Evolutionary conservation across 2,329 filamentous ascomycete genomes (phyloP), one percentile per base, ranked within the genome.

Genomic region (Colletotrichum sojae): DNA sequence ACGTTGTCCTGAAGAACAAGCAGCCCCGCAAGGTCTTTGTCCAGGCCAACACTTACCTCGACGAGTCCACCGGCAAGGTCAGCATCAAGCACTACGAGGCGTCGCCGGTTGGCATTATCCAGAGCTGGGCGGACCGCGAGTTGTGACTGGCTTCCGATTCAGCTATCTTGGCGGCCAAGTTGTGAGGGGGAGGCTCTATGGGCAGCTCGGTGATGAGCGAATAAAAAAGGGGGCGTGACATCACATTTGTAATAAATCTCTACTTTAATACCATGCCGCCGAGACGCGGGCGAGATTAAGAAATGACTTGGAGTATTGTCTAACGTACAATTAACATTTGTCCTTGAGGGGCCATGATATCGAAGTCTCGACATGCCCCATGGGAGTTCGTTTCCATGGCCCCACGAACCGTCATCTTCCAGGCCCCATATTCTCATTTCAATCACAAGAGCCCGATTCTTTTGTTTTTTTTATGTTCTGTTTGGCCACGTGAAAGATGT

Each of bases 21-120:
- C 92, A 93, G 81, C 92, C 93, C n/a, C 84, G 92, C 69, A 95
- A 95, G 84, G 91, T 98, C 52, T 98, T 97, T 83, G 94, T 98
- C 62, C 95, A 98, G 83, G 94, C 94, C 69, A 98, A 97, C 80
- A 98, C 95, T 0, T 87, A 91, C 65, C 77, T 96, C 48, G 89
- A 92, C 71, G 86, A 89, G 78, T 82, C 86, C 13, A 89, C 87
- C 0, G 93, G 92, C 66, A 88, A 90, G 78, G 93, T 97, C 36
- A 86, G 85, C 15, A 81, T 97, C 80, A 93, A 91, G 83, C 94
- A 98, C 82, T 98, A 98, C 80, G 93, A 97, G 73, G 87, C 94
- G 1, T 93, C 89, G 6, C 83, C 91, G 6, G 88, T 92, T 79
- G 95, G 95, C 6, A 90, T 98, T 84, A 91, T 97, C 71, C 86